Conservation (phyloP, 1,139 yeast species). For the Suhomyces bolitotheri region DNA sequence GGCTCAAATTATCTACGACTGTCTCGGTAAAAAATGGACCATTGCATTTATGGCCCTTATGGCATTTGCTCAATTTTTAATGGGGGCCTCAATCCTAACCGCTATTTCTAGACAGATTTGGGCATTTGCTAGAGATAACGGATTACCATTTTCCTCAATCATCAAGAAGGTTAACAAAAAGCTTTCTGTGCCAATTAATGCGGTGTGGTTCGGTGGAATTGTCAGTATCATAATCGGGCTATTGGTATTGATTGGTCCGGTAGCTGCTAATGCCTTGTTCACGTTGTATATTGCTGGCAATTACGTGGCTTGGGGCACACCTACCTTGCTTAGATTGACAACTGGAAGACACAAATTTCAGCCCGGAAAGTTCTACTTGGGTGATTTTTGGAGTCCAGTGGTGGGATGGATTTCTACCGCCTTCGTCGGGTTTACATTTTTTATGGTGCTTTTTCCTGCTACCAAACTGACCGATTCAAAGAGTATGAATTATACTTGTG, state of each 20-base stretch:
- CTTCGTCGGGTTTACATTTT: slow-evolving; percentile 39
- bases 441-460: slow-evolving; percentile 51
- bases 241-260: slow-evolving; percentile 55
- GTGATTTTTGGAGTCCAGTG: slow-evolving; percentile 45
- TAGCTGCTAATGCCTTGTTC: slow-evolving; percentile 65
- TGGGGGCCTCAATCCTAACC: slow-evolving; percentile 60
- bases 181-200: slow-evolving; percentile 58
- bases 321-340: slow-evolving; percentile 51
- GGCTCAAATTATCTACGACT: slow-evolving; percentile 67
- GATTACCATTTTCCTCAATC: slow-evolving; percentile 45
- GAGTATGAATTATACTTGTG: slow-evolving; percentile 63
- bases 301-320: slow-evolving; percentile 60
- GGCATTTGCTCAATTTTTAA: slow-evolving; percentile 61
- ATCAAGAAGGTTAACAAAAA: slow-evolving; percentile 55
- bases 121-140: slow-evolving; percentile 56
- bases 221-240: slow-evolving; percentile 54
- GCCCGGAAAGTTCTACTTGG: slow-evolving; percentile 68
- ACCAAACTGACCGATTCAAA: slow-evolving; percentile 32
- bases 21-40: slow-evolving; percentile 71
- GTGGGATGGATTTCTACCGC: slow-evolving; percentile 40
- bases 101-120: slow-evolving; percentile 54
- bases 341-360: slow-evolving; percentile 49
- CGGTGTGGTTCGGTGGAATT: slow-evolving; percentile 55
- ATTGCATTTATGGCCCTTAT: slow-evolving; percentile 61
- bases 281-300: slow-evolving; percentile 61